Conservation (phyloP, 169 alveolate species). For the Plasmodium adleri region DNA sequence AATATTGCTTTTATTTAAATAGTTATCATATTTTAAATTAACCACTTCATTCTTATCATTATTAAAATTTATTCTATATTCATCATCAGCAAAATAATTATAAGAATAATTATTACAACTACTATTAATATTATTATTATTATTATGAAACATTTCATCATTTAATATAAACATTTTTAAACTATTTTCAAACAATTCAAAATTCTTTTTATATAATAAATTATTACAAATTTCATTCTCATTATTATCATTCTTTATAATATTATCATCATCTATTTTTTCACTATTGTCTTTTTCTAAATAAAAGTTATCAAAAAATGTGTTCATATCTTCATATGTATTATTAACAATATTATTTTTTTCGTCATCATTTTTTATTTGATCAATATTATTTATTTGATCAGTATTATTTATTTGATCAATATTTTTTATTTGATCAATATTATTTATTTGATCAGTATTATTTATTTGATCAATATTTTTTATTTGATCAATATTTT, state of each 20-base stretch:
- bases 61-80: background rate
- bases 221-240: conserved; percentile 5
- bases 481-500: background rate
- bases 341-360: background rate
- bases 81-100: background rate
- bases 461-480: background rate
- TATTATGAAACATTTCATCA: background rate
- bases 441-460: background rate
- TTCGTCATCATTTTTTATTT: background rate
- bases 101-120: background rate
- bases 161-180: conserved; percentile 4
- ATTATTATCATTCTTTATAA: conserved; percentile 2
- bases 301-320: background rate
- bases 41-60: background rate
- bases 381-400: no score
- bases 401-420: background rate
- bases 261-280: background rate
- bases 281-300: background rate
- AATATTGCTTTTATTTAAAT: background rate
- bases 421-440: background rate
- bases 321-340: background rate
- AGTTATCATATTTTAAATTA: background rate
- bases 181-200: background rate
- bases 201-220: conserved; percentile 2
- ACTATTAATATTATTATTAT: background rate